These are phyloP conservation scores for Cynanchum wilfordii DNA, from an alignment of 257 asterid genomes.

Conservation along the genomic window DNA sequence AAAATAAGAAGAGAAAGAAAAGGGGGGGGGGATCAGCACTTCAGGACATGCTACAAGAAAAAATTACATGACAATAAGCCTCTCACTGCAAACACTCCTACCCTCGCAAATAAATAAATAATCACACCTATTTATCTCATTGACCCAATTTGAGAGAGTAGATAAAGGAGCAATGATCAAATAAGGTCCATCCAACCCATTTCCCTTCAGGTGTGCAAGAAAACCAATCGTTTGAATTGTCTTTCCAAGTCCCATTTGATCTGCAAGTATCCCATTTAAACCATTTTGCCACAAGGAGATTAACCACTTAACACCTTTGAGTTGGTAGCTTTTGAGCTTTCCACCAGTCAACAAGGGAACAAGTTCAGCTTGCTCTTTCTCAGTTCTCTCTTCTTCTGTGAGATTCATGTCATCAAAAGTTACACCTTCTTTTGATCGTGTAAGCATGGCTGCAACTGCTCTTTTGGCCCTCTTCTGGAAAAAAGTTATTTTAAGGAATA, in stretches of 20 bases:
- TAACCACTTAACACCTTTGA: slow-evolving; percentile 98
- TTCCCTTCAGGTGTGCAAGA: slow-evolving; percentile 95
- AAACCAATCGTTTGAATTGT: slow-evolving; percentile 94
- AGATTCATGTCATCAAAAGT: slow-evolving; percentile 55
- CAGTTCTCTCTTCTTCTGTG: slow-evolving; percentile 63
- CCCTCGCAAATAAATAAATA: neutral
- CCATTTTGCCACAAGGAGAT: slow-evolving; percentile 99
- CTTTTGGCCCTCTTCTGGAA: slow-evolving; percentile 73
- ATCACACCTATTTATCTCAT: slow-evolving; percentile 65
- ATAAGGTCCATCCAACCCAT: slow-evolving; percentile 91
- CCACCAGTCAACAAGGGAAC: slow-evolving; percentile 96
- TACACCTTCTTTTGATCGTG: slow-evolving; percentile 64
- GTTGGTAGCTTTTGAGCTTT: slow-evolving; percentile 78
- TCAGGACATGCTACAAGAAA: neutral
- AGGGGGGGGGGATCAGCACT: neutral
- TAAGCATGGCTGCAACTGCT: slow-evolving; percentile 96
- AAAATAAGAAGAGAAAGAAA: slow-evolving; percentile 8
- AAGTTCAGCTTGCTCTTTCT: slow-evolving; percentile 82
- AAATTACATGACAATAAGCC: neutral
- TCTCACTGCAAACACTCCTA: neutral
- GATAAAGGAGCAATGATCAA: slow-evolving; percentile 92
- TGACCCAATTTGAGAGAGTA: slow-evolving; percentile 95
- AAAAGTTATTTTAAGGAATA: too few species aligned
- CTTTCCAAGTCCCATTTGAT: slow-evolving; percentile 99
- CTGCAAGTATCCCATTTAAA: slow-evolving; percentile 94